Conservation (phyloP, 2,329 filamentous ascomycete species). For the Lithohypha guttulata region DNA sequence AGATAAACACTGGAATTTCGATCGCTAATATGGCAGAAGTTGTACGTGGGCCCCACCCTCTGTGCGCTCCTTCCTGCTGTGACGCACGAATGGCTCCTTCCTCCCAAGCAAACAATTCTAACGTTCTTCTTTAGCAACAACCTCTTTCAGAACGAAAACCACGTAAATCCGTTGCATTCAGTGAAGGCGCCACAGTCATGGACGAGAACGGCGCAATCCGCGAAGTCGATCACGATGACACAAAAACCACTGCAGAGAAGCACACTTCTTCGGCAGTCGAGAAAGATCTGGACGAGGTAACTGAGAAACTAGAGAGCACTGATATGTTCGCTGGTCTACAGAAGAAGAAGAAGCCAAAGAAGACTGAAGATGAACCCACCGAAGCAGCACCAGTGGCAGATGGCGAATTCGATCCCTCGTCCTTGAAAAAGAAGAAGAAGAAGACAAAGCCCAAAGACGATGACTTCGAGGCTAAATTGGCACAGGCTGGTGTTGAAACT, state of each 20-base stretch:
- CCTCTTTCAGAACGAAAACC: conserved; percentile 50
- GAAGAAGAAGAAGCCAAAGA: conserved; percentile 61
- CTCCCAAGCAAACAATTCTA: not conserved
- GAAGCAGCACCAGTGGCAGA: conserved; percentile 45
- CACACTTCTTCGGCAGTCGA: conserved; percentile 48
- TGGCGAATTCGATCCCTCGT: conserved; percentile 53
- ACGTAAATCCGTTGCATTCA: conserved; percentile 91
- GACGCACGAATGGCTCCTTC: too few relatives aligned
- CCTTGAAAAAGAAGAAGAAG: conserved; percentile 82
- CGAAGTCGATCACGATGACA: conserved; percentile 47
- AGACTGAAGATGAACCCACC: conserved; percentile 45
- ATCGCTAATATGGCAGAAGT: conserved; percentile 21
- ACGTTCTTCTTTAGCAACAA: conserved; percentile 23
- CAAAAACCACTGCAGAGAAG: conserved; percentile 71
- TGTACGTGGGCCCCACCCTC: conserved; percentile 13
- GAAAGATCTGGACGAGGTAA: conserved; percentile 54
- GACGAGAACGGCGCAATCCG: conserved; percentile 80
- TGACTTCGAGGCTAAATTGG: conserved; percentile 59
- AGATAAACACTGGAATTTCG: too few relatives aligned
- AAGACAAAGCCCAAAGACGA: conserved; percentile 50
- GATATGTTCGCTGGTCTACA: conserved; percentile 58
- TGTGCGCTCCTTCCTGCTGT: not conserved
- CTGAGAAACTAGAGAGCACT: conserved; percentile 23
- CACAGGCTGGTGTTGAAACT: conserved; percentile 46
- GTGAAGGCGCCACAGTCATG: conserved; percentile 75